These are phyloP conservation scores for Trypanosoma lewisi DNA, from an alignment of 208 protist genomes.

Conservation along the genomic window DNA sequence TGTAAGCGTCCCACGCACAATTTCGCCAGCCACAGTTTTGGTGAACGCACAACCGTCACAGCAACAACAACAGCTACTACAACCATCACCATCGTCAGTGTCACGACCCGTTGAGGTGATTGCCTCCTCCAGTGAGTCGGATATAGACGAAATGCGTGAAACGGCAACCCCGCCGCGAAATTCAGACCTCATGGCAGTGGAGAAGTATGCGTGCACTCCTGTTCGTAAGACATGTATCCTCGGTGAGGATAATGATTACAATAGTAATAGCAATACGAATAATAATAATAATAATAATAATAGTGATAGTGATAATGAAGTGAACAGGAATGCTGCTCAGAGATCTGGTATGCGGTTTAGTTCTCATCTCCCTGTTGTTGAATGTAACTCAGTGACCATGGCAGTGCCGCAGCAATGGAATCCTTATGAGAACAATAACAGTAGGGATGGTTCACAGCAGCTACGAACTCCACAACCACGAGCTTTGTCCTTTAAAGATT, in stretches of 20 bases:
- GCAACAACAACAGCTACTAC: too few species aligned
- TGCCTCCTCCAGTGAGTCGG: not conserved
- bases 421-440: slow-evolving; percentile 2
- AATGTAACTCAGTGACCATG: not conserved
- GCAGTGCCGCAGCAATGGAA: slow-evolving; percentile 19
- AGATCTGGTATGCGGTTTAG: not conserved
- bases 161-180: not conserved
- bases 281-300: not conserved
- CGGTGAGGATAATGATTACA: not conserved
- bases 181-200: not conserved
- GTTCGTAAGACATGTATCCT: slow-evolving; percentile 5
- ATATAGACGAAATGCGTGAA: not conserved
- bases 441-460: not conserved
- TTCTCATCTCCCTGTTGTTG: not conserved
- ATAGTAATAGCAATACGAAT: not conserved
- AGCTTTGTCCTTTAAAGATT: not conserved
- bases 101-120: not conserved
- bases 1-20: slow-evolving; percentile 3
- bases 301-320: not conserved
- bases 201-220: slow-evolving; percentile 4
- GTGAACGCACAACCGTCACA: too few species aligned
- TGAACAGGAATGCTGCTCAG: not conserved
- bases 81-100: too few species aligned
- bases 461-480: not conserved
- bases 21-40: slow-evolving; percentile 6